phyloP scores from a whole-genome alignment of 208 protist genomes.

The Strigomonas galati region DNA sequence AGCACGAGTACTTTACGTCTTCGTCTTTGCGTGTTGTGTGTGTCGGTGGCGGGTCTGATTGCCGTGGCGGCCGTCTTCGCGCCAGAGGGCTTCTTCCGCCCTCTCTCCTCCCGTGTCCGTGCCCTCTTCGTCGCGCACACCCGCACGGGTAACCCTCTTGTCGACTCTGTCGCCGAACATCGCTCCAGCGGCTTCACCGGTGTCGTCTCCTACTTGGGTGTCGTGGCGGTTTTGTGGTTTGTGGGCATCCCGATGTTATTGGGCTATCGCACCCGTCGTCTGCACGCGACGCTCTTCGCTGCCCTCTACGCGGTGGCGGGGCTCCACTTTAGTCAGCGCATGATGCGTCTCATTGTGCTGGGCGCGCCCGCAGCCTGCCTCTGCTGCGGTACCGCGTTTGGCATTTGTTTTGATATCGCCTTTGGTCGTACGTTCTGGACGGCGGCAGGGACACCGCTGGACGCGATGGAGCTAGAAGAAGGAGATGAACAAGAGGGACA shows the following conservation, averaged over 20 bases:
- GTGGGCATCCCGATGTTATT: conserved; percentile 19
- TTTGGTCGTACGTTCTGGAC: not conserved
- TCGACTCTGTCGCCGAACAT: conserved; percentile 82
- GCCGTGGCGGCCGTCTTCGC: conserved; percentile 26
- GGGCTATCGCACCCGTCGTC: not conserved
- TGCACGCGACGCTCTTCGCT: conserved; percentile 30
- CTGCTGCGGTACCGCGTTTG: conserved; percentile 25
- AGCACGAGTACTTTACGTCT: conserved; percentile 29
- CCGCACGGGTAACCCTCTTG: conserved; percentile 71
- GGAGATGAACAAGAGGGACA: too few relatives aligned
- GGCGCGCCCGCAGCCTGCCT: conserved; percentile 28
- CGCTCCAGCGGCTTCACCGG: not conserved
- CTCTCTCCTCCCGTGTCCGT: conserved; percentile 57
- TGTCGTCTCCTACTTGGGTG: conserved; percentile 23
- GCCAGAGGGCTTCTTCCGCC: conserved; percentile 46
- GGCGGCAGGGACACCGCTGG: not conserved
- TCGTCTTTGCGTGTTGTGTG: conserved; percentile 26
- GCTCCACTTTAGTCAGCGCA: conserved; percentile 58
- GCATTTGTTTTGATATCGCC: conserved; percentile 17
- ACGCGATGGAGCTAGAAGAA: too few relatives aligned
- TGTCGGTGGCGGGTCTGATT: conserved; percentile 18
- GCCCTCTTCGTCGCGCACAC: conserved; percentile 72
- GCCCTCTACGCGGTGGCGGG: conserved; percentile 30
- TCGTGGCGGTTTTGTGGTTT: conserved; percentile 18
- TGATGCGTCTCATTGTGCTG: conserved; percentile 64